Evolutionary conservation across 192 early-diverging fungal genomes (phyloP).

Genomic region (Entomortierella chlamydospora): DNA sequence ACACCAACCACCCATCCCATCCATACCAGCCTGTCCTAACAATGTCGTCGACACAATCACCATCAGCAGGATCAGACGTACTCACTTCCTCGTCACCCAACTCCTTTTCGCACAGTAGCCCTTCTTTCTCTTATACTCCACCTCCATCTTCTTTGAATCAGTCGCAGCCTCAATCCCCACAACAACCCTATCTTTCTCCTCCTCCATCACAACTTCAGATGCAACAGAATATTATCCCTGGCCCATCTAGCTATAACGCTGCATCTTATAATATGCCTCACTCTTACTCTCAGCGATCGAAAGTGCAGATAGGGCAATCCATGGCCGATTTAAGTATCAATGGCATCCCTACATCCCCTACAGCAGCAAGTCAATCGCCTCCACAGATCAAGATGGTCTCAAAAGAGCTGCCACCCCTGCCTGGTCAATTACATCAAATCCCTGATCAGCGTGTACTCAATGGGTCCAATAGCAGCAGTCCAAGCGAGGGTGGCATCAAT

Average conservation of each 20-base stretch:
- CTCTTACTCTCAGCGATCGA: neutral
- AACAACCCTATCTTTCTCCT: neutral
- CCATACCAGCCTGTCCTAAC: neutral
- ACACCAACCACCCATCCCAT: no score
- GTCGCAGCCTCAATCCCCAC: conserved; percentile 1
- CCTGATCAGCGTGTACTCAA: neutral
- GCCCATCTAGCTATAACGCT: neutral
- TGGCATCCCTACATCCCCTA: neutral
- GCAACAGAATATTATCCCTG: neutral
- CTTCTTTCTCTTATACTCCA: neutral
- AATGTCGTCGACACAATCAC: neutral
- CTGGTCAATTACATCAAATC: neutral
- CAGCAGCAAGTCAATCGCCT: neutral
- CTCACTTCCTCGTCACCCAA: neutral
- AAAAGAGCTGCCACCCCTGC: neutral
- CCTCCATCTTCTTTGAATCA: conserved; percentile 1
- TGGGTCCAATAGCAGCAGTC: neutral
- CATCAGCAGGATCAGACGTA: neutral
- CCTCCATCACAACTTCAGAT: neutral
- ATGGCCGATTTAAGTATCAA: conserved; percentile 1
- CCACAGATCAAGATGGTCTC: neutral
- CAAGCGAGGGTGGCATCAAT: neutral
- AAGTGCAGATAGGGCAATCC: neutral
- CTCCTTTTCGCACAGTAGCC: neutral
- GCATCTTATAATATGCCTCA: neutral